These are phyloP conservation scores for Talaromyces adpressus DNA, from an alignment of 495 filamentous ascomycete genomes.

Conservation along the genomic window DNA sequence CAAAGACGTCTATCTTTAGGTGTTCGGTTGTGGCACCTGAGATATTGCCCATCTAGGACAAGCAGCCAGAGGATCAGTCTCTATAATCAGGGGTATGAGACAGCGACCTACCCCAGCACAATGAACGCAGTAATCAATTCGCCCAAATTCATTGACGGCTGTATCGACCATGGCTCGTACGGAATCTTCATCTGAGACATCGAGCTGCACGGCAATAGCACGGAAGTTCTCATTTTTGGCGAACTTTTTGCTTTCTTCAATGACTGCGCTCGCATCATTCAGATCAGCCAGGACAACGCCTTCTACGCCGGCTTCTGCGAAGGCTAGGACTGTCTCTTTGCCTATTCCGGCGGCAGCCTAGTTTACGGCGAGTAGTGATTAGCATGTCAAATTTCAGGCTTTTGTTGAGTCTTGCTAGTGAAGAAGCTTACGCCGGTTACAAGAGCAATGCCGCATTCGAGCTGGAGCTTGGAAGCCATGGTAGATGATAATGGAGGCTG, in stretches of 20 bases:
- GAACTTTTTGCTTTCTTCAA: slow-evolving; percentile 15
- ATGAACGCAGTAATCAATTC: slow-evolving; percentile 28
- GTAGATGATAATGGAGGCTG: background rate
- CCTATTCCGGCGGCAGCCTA: slow-evolving; percentile 7
- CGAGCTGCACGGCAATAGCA: slow-evolving; percentile 14
- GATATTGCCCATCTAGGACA: slow-evolving; percentile 4
- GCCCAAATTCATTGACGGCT: slow-evolving; percentile 15
- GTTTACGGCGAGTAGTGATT: background rate
- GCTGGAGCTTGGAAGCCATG: background rate
- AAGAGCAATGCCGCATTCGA: background rate
- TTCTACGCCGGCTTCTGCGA: slow-evolving; percentile 1
- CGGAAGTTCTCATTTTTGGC: slow-evolving; percentile 16
- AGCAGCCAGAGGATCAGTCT: background rate
- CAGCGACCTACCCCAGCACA: slow-evolving; percentile 20
- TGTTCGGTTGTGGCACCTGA: background rate
- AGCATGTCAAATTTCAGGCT: background rate
- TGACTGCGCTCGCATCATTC: slow-evolving; percentile 13
- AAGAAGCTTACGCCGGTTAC: background rate
- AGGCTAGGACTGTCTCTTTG: background rate
- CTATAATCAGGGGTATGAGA: slow-evolving; percentile 1
- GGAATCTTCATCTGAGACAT: slow-evolving; percentile 17
- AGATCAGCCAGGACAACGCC: slow-evolving; percentile 21
- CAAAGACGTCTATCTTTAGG: slow-evolving; percentile 4
- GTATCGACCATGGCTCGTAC: slow-evolving; percentile 19
- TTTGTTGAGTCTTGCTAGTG: background rate